phyloP scores from a whole-genome alignment of 2,329 filamentous ascomycete genomes.

The Colletotrichum eleusines region DNA sequence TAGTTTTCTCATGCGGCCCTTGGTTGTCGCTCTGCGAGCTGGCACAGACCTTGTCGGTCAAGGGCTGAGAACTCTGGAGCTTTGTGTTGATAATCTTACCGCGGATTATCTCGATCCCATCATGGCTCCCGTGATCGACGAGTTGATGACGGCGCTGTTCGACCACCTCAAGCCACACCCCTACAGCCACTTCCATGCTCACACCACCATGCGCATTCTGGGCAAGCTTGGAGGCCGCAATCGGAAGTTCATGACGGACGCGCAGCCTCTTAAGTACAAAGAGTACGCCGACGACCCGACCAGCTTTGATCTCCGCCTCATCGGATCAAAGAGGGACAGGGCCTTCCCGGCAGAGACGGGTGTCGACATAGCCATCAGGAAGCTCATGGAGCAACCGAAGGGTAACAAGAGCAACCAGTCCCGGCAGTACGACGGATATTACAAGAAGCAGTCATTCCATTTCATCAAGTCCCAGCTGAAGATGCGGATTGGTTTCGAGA shows the following conservation, averaged over 20 bases:
- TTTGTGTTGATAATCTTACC: conserved; percentile 98
- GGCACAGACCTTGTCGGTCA: conserved; percentile 95
- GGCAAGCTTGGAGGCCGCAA: conserved; percentile 97
- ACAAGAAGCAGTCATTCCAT: conserved; percentile 93
- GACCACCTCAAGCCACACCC: conserved; percentile 94
- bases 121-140: conserved; percentile 98
- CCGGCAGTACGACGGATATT: conserved; percentile 81
- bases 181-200: conserved; percentile 96
- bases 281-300: conserved; percentile 88
- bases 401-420: conserved; percentile 61
- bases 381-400: conserved; percentile 85
- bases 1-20: conserved; percentile 94
- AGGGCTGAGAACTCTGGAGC: conserved; percentile 89
- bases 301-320: conserved; percentile 88
- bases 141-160: conserved; percentile 97
- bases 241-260: conserved; percentile 92
- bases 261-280: conserved; percentile 85
- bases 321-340: conserved; percentile 89
- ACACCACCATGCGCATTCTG: conserved; percentile 97
- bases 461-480: conserved; percentile 92
- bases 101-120: conserved; percentile 98
- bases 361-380: conserved; percentile 88
- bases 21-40: conserved; percentile 94
- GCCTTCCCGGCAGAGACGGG: conserved; percentile 90
- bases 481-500: conserved; percentile 88